Conservation (phyloP, 2,329 filamentous ascomycete species). For the Aspergillus ustus region DNA sequence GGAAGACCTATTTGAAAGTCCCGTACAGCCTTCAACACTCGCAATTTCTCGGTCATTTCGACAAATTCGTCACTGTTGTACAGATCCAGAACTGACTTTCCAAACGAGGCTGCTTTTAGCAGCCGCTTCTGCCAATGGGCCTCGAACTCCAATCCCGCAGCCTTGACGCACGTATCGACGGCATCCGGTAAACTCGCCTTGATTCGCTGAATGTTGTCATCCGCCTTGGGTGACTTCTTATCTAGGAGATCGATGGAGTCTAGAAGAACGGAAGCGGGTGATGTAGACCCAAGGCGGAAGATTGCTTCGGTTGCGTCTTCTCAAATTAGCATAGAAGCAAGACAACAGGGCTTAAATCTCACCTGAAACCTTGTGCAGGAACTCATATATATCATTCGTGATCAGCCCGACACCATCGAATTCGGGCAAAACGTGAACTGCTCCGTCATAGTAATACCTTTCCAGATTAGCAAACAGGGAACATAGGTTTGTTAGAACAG, state of each 20-base stretch:
- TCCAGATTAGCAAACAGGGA: constrained; percentile 29
- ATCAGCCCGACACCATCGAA: constrained; percentile 87
- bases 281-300: constrained; percentile 85
- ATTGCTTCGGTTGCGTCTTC: constrained; percentile 79
- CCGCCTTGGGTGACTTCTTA: constrained; percentile 91
- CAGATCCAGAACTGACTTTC: constrained; percentile 94
- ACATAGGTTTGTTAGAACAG: background rate
- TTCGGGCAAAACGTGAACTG: constrained; percentile 87
- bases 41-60: constrained; percentile 92
- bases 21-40: constrained; percentile 88
- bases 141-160: constrained; percentile 89
- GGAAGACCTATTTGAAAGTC: constrained; percentile 91
- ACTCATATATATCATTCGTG: constrained; percentile 94
- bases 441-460: constrained; percentile 86
- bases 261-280: constrained; percentile 86
- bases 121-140: constrained; percentile 93
- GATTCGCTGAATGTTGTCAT: constrained; percentile 96
- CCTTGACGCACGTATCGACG: constrained; percentile 90
- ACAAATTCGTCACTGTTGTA: constrained; percentile 99
- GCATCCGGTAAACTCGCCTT: constrained; percentile 85
- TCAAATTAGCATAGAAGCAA: constrained; percentile 11
- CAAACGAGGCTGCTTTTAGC: constrained; percentile 94
- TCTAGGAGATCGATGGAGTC: constrained; percentile 92
- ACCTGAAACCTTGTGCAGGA: constrained; percentile 87
- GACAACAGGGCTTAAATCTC: constrained; percentile 23